phyloP scores from a whole-genome alignment of 2,329 filamentous ascomycete species.

The Stylonectria norvegica region DNA sequence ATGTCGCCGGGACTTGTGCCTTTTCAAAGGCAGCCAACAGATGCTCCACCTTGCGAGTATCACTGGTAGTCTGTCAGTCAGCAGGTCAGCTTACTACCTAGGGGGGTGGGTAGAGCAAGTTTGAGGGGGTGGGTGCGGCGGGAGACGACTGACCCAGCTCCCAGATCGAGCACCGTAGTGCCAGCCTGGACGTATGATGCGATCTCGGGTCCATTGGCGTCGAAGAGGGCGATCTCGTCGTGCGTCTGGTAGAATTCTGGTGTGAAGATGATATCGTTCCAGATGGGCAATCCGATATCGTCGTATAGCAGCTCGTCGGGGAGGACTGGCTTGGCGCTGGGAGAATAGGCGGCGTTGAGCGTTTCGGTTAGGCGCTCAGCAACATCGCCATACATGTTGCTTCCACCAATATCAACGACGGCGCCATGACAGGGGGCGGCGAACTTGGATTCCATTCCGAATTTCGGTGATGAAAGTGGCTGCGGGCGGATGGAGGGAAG shows the following conservation, averaged over 20 bases:
- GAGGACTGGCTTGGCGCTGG: constrained; percentile 27
- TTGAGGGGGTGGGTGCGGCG: constrained; percentile 1
- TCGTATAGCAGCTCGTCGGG: constrained; percentile 41
- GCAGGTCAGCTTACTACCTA: constrained; percentile 16
- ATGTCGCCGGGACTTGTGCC: constrained; percentile 28
- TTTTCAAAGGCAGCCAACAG: constrained; percentile 36
- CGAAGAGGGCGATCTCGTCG: constrained; percentile 38
- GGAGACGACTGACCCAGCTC: constrained; percentile 37
- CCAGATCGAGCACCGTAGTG: constrained; percentile 39
- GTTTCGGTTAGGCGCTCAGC: constrained; percentile 25
- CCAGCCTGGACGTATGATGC: constrained; percentile 27
- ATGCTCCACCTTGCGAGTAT: constrained; percentile 40
- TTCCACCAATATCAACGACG: constrained; percentile 39
- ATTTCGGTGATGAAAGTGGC: neutral
- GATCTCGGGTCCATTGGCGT: constrained; percentile 34
- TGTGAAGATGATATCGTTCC: constrained; percentile 40
- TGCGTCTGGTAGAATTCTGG: constrained; percentile 40
- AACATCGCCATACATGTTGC: constrained; percentile 30
- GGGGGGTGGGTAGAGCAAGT: constrained; percentile 7
- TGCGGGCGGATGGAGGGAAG: neutral
- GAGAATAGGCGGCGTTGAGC: constrained; percentile 24
- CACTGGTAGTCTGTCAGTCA: constrained; percentile 27
- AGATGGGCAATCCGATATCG: constrained; percentile 37
- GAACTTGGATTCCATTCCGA: constrained; percentile 15
- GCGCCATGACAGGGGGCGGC: constrained; percentile 27